A percentile compares a stretch with the other conserved stretches of the same genome.
Evolutionary conservation across 371 early-diverging fungal genomes (phyloP).

Genomic region (Mucor velutinosus): DNA sequence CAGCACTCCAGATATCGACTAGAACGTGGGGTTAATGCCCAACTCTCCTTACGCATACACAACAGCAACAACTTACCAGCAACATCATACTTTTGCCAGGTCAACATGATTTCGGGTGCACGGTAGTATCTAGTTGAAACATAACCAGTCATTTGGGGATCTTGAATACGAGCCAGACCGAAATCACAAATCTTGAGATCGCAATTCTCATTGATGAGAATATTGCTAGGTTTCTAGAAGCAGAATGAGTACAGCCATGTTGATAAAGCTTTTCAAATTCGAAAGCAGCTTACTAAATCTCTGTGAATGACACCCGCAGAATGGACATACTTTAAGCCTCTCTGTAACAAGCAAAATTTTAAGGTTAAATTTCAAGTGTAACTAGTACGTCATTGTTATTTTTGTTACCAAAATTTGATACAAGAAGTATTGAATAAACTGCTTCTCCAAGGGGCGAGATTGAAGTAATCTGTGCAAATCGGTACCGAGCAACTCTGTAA

Average conservation of each 20-base stretch:
- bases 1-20: constrained; percentile 85
- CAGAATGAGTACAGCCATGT: neutral
- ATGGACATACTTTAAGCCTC: constrained; percentile 92
- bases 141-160: constrained; percentile 94
- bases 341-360: constrained; percentile 44
- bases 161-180: constrained; percentile 92
- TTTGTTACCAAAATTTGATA: constrained; percentile 86
- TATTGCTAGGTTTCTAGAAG: constrained; percentile 91
- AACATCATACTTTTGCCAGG: constrained; percentile 69
- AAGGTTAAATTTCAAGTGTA: neutral
- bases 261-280: too few relatives aligned
- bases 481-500: constrained; percentile 92
- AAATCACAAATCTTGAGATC: constrained; percentile 98
- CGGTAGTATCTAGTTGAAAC: constrained; percentile 96
- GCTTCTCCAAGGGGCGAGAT: constrained; percentile 88
- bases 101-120: constrained; percentile 76
- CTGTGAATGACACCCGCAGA: constrained; percentile 95
- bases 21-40: neutral
- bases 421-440: constrained; percentile 94
- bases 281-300: constrained; percentile 68
- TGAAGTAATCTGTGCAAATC: constrained; percentile 91
- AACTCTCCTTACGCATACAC: neutral
- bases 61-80: constrained; percentile 23
- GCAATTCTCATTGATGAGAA: constrained; percentile 94
- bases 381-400: constrained; percentile 10